A percentile compares a stretch with the other conserved stretches of the same genome.
Conservation (phyloP, 2,329 filamentous ascomycete genomes). For the Rhynchosporium graminicola region DNA sequence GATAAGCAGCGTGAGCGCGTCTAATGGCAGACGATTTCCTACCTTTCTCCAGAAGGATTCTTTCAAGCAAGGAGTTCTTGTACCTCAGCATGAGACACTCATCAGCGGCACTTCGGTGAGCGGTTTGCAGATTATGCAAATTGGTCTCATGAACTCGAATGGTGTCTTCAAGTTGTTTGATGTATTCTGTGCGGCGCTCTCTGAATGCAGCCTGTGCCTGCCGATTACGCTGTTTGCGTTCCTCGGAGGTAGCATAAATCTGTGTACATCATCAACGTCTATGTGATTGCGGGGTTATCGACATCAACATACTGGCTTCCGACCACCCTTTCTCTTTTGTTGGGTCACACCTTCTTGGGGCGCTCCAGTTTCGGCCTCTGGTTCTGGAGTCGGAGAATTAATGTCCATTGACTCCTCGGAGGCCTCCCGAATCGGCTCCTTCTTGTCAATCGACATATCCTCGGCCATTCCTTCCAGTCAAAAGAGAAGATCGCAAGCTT, state of each 20-base stretch:
- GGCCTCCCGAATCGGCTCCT: conserved; percentile 57
- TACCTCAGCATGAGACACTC: conserved; percentile 98
- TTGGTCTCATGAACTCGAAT: conserved; percentile 97
- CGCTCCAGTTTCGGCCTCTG: conserved; percentile 52
- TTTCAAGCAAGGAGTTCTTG: conserved; percentile 94
- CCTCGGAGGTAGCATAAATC: conserved; percentile 99
- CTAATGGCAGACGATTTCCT: conserved; percentile 22
- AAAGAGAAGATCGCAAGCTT: conserved; percentile 19
- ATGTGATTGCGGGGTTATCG: conserved; percentile 15
- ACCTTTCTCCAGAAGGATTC: conserved; percentile 97
- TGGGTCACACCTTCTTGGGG: conserved; percentile 53
- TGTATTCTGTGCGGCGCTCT: conserved; percentile 96
- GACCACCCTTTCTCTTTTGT: conserved; percentile 94
- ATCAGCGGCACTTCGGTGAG: conserved; percentile 90
- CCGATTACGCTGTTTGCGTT: conserved; percentile 94
- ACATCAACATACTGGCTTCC: conserved; percentile 78
- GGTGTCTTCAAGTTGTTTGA: conserved; percentile 96
- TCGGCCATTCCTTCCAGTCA: conserved; percentile 53
- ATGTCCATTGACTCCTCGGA: conserved; percentile 60
- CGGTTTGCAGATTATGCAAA: conserved; percentile 87
- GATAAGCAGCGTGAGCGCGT: conserved; percentile 19
- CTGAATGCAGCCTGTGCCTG: conserved; percentile 97
- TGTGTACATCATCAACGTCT: conserved; percentile 44
- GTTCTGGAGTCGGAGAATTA: conserved; percentile 57
- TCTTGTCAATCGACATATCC: conserved; percentile 67